Conservation (phyloP, 805 yeast genomes). For the Danielia reshetovae region DNA sequence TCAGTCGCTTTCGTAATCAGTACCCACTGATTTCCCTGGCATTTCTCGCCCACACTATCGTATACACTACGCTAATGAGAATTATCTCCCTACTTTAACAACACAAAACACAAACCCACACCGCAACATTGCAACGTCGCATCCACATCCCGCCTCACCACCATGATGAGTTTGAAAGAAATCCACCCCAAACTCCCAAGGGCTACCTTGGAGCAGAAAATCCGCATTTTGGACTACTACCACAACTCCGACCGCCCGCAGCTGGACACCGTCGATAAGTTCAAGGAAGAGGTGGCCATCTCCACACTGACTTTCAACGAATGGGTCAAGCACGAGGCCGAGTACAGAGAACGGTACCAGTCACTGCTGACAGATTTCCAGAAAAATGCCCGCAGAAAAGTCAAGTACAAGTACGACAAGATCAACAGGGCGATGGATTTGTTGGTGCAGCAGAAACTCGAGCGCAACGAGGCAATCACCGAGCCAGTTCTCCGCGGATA, state of each 20-base stretch:
- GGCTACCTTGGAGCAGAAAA: slow-evolving; percentile 57
- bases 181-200: slow-evolving; percentile 33
- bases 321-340: slow-evolving; percentile 55
- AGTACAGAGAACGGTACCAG: slow-evolving; percentile 43
- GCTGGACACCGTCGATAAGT: slow-evolving; percentile 53
- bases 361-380: slow-evolving; percentile 29
- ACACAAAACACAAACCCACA: too few relatives aligned
- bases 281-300: slow-evolving; percentile 47
- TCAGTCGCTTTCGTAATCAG: too few relatives aligned
- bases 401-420: slow-evolving; percentile 51
- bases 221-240: slow-evolving; percentile 49
- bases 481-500: slow-evolving; percentile 54
- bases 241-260: slow-evolving; percentile 50
- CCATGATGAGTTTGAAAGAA: not conserved
- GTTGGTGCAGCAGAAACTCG: slow-evolving; percentile 43
- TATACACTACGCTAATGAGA: too few relatives aligned
- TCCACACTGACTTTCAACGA: slow-evolving; percentile 60
- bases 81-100: too few relatives aligned
- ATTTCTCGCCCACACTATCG: too few relatives aligned
- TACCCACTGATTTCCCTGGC: too few relatives aligned
- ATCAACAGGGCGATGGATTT: slow-evolving; percentile 59
- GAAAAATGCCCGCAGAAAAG: slow-evolving; percentile 40
- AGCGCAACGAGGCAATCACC: slow-evolving; percentile 43
- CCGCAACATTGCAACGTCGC: not conserved
- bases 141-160: not conserved